These are phyloP conservation scores for Cryptosporidium viatorum DNA, from an alignment of 169 alveolate genomes.

Conservation along the genomic window DNA sequence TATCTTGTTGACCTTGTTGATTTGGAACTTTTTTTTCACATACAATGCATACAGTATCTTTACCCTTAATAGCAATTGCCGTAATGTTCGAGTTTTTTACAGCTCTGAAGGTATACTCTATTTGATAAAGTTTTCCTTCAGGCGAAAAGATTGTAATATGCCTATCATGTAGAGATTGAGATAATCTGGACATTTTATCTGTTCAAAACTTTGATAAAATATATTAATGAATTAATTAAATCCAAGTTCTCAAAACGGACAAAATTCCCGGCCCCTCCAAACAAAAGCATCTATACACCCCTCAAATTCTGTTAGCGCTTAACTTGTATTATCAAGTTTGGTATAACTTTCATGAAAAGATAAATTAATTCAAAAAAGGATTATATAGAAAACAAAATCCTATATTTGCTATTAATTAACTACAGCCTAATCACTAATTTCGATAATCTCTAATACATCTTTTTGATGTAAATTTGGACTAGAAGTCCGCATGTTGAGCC, in stretches of 20 bases:
- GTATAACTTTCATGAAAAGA: not conserved
- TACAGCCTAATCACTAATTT: slow-evolving; percentile 41
- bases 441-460: slow-evolving; percentile 40
- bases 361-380: not conserved
- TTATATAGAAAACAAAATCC: not conserved
- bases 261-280: slow-evolving; percentile 25
- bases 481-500: not conserved
- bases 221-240: not conserved
- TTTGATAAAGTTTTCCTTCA: slow-evolving; percentile 97
- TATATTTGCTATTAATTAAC: not conserved
- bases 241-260: not conserved
- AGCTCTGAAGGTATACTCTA: slow-evolving; percentile 98
- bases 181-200: slow-evolving; percentile 86
- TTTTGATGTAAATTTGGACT: not conserved
- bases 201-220: not conserved
- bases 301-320: slow-evolving; percentile 8
- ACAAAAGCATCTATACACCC: slow-evolving; percentile 17
- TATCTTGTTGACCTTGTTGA: slow-evolving; percentile 87
- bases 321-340: not conserved
- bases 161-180: slow-evolving; percentile 90
- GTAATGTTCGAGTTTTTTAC: slow-evolving; percentile 94
- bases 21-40: slow-evolving; percentile 95
- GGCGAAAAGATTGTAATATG: slow-evolving; percentile 97
- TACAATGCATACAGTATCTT: slow-evolving; percentile 93
- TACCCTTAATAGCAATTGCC: slow-evolving; percentile 96